A percentile compares a stretch with the other conserved stretches of the same genome.
phyloP scores from a whole-genome alignment of 2,329 filamentous ascomycete genomes.

The Fusarium globosum region DNA sequence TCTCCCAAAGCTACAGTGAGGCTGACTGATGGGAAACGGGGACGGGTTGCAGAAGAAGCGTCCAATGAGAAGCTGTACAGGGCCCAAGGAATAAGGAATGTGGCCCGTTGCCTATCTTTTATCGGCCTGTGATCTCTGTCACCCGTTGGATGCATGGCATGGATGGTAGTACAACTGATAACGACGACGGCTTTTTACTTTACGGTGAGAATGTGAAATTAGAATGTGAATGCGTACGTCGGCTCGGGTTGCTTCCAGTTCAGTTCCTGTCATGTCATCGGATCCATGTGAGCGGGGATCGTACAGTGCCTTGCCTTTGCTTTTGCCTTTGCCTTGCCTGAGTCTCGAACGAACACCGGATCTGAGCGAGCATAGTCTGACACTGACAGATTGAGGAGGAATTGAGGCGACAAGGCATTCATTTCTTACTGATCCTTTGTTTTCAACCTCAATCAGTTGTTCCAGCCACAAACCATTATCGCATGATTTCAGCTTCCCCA shows the following conservation, averaged over 20 bases:
- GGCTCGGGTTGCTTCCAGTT: background rate
- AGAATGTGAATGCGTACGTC: slow-evolving; percentile 1
- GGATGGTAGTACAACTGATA: slow-evolving; percentile 17
- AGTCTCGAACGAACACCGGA: slow-evolving; percentile 1
- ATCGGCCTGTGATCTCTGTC: slow-evolving; percentile 34
- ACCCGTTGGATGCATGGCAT: slow-evolving; percentile 36
- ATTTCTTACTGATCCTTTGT: slow-evolving; percentile 5
- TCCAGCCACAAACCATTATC: slow-evolving; percentile 18
- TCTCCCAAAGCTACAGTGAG: slow-evolving; percentile 32
- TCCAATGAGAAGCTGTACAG: slow-evolving; percentile 35
- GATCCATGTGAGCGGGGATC: slow-evolving; percentile 15
- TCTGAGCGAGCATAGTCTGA: slow-evolving; percentile 1
- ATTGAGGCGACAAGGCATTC: background rate
- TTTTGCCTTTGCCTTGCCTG: background rate
- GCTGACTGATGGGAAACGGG: slow-evolving; percentile 40
- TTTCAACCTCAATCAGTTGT: background rate
- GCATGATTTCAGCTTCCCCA: slow-evolving; percentile 12
- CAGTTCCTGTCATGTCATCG: slow-evolving; percentile 23
- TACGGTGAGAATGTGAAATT: slow-evolving; percentile 19
- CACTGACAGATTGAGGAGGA: background rate
- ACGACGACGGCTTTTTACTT: background rate
- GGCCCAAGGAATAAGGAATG: slow-evolving; percentile 35
- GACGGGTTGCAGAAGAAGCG: slow-evolving; percentile 35
- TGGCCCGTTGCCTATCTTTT: slow-evolving; percentile 30
- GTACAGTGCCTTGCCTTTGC: slow-evolving; percentile 14